Evolutionary conservation across 208 protist genomes (phyloP), one percentile per base, ranked within the genome.

Genomic region (Acanthamoeba quina): DNA sequence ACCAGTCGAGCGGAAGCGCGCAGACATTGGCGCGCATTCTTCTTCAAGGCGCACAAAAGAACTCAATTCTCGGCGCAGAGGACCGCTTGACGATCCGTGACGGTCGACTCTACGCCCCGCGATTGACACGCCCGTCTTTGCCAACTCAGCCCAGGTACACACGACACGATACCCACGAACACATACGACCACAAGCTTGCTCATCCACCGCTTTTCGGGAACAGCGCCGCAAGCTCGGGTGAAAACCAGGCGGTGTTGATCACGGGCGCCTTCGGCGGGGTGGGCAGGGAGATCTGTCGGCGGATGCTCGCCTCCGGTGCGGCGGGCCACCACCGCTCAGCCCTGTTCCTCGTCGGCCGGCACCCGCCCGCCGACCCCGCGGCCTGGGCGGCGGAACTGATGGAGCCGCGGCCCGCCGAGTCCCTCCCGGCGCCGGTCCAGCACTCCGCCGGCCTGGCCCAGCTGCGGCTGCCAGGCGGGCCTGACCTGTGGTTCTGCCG

Each of bases 251-350:
- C 13, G 3, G 85, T 52, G 11, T 7, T 90, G 21, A 90, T 90
- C 56, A 90, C 85, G 17, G 85, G 85, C 19, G 85, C 60, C 10
- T 90, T 90, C 26, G 85, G 85, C 11, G 85, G 85, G 9, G 37
- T 90, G 6, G 85, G 85, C 7, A 10, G 31, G 7, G 85, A 90
- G 64, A 44, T 90, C n/a, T 62, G 47, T n/a, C 5, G 41, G 2
- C 37, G 56, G 21, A 24, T 90, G 41, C 47, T 90, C 24, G 26
- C 7, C 76, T 47, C 44, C 5, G 13, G 15, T 0, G 9, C 19
- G 0, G 19, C 60, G 26, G n/a, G 7, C 6, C 17, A 68, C 26
- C 3, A 29, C 19, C 60, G 9, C 60, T 10, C 26, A 9, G 9
- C 1, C 26, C 11, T 90, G 11, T 66, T 66, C 31, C 58, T 90